Evolutionary conservation across 2,329 filamentous ascomycete species (phyloP), one percentile per base, ranked within the genome.

Genomic region (Cladosporium sp.): DNA sequence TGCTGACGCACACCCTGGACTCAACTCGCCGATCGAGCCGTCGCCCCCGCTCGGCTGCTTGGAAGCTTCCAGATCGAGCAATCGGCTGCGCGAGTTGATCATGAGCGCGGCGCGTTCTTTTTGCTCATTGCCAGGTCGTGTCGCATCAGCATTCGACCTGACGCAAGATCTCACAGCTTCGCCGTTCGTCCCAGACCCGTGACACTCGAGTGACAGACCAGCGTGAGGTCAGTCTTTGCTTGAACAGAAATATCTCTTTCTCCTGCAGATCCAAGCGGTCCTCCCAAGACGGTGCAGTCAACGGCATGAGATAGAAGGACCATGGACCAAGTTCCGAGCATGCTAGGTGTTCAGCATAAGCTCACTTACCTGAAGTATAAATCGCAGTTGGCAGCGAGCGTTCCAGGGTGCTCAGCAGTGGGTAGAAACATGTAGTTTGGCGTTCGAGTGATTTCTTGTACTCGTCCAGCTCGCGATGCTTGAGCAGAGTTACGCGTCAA

Each of bases 1-100:
- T 63, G 61, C 61, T 63, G 61, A 63, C 61, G 49, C 61, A 29
- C 61, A 44, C 18, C 50, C 37, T 44, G 35, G 61, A 53, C 61
- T 29, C 49, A 49, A 37, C 16, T 56, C 61, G 49, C 61, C 61
- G 61, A 63, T 63, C 61, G 50, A 63, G 61, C 61, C 61, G 61
- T 63, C 60, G 49, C 44, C 61, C 61, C 61, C 61, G 61, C 61
- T 63, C 61, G 61, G 61, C 49, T 28, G 31, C 21, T 55, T 55
- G 61, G 44, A 53, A 63, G 61, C 61, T 63, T 37, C 33, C 50
- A 35, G 61, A 63, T 63, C 61, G 61, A 63, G 50, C 23, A 44
- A 56, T 56, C 50, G 61, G 61, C 37, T 46, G 28, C 50, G 50
- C 49, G 50, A 35, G 46, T 62, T 35, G 21, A 37, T 53, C 29